These are phyloP conservation scores for Rhodamnia argentea DNA, from an alignment of 345 rosid species.

Conservation along the genomic window DNA sequence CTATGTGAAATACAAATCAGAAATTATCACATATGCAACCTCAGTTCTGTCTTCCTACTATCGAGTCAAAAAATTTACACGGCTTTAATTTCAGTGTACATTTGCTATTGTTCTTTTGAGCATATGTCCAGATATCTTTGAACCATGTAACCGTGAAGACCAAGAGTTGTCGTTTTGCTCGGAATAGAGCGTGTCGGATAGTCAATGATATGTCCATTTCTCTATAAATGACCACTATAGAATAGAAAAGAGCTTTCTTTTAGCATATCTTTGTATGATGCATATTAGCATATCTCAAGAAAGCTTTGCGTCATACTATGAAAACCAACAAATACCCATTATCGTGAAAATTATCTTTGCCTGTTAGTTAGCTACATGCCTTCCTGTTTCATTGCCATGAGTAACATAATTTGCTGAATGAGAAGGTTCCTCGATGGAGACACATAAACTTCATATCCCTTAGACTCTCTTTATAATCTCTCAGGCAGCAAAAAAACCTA, in stretches of 20 bases:
- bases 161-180: neutral
- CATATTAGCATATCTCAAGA: neutral
- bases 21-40: neutral
- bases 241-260: neutral
- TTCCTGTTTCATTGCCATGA: neutral
- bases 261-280: neutral
- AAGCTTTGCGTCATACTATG: neutral
- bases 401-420: neutral
- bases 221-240: neutral
- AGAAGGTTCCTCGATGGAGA: neutral
- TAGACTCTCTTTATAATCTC: neutral
- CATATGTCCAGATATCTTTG: neutral
- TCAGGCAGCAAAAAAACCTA: neutral
- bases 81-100: neutral
- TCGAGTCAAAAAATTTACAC: neutral
- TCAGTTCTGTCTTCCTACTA: neutral
- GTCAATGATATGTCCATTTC: neutral
- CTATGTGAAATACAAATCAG: neutral
- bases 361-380: neutral
- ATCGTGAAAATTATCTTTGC: neutral
- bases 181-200: neutral
- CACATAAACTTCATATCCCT: neutral
- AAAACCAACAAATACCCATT: neutral
- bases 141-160: neutral
- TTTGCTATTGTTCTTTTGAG: neutral